Percentiles rank a stretch among this genome's conserved stretches.
These are phyloP conservation scores for Calendula officinalis DNA, from an alignment of 129 eudicot genomes.

Conservation along the genomic window DNA sequence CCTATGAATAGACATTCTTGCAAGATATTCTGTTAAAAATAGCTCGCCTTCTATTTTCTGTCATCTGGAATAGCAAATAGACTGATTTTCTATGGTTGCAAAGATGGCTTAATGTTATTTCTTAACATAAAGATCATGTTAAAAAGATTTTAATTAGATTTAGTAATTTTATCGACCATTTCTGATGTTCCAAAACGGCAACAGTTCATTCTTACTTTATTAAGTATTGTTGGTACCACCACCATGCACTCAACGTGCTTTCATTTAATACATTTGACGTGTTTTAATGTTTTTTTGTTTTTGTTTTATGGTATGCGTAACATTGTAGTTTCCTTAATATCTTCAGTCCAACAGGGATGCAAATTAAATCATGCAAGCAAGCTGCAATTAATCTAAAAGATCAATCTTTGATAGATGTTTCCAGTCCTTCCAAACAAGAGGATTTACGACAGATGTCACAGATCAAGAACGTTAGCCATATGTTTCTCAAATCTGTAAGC, in stretches of 20 bases:
- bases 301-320: constrained; percentile 8
- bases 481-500: constrained; percentile 22
- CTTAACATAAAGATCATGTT: constrained; percentile 7
- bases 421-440: constrained; percentile 4
- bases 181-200: not conserved
- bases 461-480: constrained; percentile 15
- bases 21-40: constrained; percentile 12
- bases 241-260: constrained; percentile 11
- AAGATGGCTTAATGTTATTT: constrained; percentile 12
- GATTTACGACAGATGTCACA: constrained; percentile 27
- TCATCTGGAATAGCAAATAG: constrained; percentile 8
- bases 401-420: constrained; percentile 21
- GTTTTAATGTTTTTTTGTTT: not conserved
- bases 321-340: constrained; percentile 15
- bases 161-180: constrained; percentile 7
- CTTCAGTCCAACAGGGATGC: constrained; percentile 28
- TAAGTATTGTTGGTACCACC: constrained; percentile 3
- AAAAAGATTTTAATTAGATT: not conserved
- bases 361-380: constrained; percentile 27
- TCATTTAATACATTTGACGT: not conserved
- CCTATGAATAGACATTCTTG: not conserved
- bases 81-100: constrained; percentile 3
- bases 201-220: too few species aligned
- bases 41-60: not conserved
- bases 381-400: constrained; percentile 27